Base-by-base conservation (phyloP, 768 basidiomycete genomes). In the Amanita pallidorosea region DNA sequence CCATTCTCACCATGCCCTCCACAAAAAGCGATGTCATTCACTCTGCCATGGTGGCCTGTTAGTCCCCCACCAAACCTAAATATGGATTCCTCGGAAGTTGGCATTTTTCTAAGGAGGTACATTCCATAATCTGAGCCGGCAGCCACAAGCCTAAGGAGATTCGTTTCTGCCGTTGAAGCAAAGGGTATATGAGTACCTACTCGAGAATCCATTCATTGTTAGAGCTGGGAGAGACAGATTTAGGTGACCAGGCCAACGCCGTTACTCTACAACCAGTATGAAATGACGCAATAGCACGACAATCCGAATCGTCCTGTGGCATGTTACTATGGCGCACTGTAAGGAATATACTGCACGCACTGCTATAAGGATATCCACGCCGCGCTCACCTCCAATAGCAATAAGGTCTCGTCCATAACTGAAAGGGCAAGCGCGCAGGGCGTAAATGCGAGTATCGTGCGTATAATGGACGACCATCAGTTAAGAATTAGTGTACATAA, bases 11-110 rank as follows among this genome's bases (percentile, higher is more conserved):
- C 77, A 55, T 73, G 78, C 2, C 87, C 86, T 1, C 88, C 87
- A 61, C 85, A 88, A 58, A 88, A 91, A 20, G 79, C 70, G 72
- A 91, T 82, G 55, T 82, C 87, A 56, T 81, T 89, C 13, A 91
- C 71, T 58, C 72, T 79, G 35, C 81, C 84, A 62, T 88, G 86
- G 58, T 91, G 88, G 1, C 88, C 88, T 55, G 81, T 87, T 29
- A 88, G 68, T 1, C 86, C 86, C 2, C 87, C 87, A 23, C 86
- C 88, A 58, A 91, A 90, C 5, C 76, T 65, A 54, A 82, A 86
- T 45, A 82, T 66, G 52, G 71, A 63, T 57, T 86, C 83, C 11
- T 64, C 64, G 5, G 65, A 62, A 12, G 64, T 62, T 3, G 71
- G 65, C 0, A 74, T 67, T 60, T 80, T 85, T 38, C 79, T 79